Conservation (phyloP, 75 land plant species). For the Azolla pinnata region DNA sequence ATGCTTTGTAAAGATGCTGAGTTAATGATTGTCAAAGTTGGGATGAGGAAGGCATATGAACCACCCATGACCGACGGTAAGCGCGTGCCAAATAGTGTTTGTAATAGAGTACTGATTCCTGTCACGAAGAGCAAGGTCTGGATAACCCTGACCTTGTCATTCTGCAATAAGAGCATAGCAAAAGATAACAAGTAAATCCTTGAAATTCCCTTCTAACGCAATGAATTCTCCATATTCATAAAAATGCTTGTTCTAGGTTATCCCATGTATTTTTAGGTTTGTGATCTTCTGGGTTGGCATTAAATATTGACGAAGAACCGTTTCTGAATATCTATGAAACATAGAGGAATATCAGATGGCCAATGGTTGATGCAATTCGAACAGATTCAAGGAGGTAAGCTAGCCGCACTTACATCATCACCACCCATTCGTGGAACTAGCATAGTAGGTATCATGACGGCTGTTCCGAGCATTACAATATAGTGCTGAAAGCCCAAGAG, state of each 20-base stretch:
- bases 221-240: too few relatives aligned
- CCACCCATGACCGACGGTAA: slow-evolving; percentile 78
- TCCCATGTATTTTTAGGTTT: too few relatives aligned
- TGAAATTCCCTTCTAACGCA: too few relatives aligned
- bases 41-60: slow-evolving; percentile 72
- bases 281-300: too few relatives aligned
- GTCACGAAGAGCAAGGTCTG: slow-evolving; percentile 73
- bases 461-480: slow-evolving; percentile 72
- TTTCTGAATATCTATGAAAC: too few relatives aligned
- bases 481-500: slow-evolving; percentile 89
- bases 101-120: slow-evolving; percentile 81
- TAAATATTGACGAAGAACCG: too few relatives aligned
- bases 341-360: too few relatives aligned
- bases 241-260: too few relatives aligned
- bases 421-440: slow-evolving; percentile 75
- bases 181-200: not conserved
- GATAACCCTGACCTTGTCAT: slow-evolving; percentile 61
- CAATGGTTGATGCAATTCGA: too few relatives aligned
- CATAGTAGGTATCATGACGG: slow-evolving; percentile 72
- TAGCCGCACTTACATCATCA: slow-evolving; percentile 54
- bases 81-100: slow-evolving; percentile 76
- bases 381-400: too few relatives aligned
- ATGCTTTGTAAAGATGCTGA: slow-evolving; percentile 55
- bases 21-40: slow-evolving; percentile 55
- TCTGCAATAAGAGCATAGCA: slow-evolving; percentile 3